phyloP scores from a whole-genome alignment of 2,329 filamentous ascomycete genomes.

The Aspergillus pseudoterreus region DNA sequence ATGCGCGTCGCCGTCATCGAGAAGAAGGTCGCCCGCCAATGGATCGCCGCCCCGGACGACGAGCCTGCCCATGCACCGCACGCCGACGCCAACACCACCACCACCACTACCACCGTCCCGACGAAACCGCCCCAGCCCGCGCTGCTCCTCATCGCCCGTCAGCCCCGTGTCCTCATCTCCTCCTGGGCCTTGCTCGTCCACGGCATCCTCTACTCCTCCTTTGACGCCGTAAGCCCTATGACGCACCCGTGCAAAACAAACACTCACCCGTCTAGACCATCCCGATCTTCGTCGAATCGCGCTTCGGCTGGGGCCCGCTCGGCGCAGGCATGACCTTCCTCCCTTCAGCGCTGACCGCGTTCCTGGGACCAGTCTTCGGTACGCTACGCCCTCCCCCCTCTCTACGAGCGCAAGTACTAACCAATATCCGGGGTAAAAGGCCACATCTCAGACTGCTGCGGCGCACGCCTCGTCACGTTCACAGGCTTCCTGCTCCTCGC shows the following conservation, averaged over 20 bases:
- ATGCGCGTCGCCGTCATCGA: constrained; percentile 62
- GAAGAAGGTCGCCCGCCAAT: constrained; percentile 51
- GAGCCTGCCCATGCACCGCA: not conserved
- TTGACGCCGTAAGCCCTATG: constrained; percentile 43
- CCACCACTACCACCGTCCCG: not conserved
- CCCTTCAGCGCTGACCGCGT: constrained; percentile 57
- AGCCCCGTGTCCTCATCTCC: constrained; percentile 54
- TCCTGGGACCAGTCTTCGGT: constrained; percentile 57
- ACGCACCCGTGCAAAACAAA: not conserved
- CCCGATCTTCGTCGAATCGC: constrained; percentile 53
- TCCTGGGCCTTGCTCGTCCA: constrained; percentile 53
- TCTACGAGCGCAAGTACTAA: not conserved
- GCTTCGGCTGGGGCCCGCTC: constrained; percentile 54
- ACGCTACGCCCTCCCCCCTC: not conserved
- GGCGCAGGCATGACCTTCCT: constrained; percentile 58
- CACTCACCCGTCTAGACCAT: constrained; percentile 27
- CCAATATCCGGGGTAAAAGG: constrained; percentile 31
- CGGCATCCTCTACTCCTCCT: constrained; percentile 49
- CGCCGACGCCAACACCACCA: not conserved
- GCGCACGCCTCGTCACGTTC: constrained; percentile 59
- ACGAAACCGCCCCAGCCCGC: constrained; percentile 5
- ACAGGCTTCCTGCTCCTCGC: constrained; percentile 52
- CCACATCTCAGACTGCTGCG: constrained; percentile 52
- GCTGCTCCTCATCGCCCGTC: constrained; percentile 19
- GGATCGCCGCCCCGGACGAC: constrained; percentile 6